Evolutionary conservation across 2,329 filamentous ascomycete species (phyloP).

Genomic region (Pyricularia sp.): DNA sequence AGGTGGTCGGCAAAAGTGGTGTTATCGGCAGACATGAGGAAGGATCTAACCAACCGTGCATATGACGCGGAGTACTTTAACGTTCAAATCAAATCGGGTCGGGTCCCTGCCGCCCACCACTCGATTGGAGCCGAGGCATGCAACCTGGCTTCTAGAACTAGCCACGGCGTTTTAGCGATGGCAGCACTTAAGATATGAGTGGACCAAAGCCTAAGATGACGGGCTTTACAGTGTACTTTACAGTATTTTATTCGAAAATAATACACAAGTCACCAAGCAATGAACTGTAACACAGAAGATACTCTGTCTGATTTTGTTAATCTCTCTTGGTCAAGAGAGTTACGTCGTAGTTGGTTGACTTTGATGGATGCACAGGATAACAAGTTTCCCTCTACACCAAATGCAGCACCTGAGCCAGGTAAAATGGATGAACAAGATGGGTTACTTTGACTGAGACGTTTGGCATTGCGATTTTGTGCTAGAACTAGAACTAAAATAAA

Average conservation of each 20-base stretch:
- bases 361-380: not conserved
- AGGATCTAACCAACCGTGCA: not conserved
- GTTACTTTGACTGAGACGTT: too few species aligned
- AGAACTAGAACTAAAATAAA: too few species aligned
- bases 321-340: not conserved
- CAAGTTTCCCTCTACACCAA: not conserved
- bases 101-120: not conserved
- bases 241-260: not conserved
- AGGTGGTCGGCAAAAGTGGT: not conserved
- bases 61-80: not conserved
- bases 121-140: not conserved
- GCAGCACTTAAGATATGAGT: too few species aligned
- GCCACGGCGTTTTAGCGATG: not conserved
- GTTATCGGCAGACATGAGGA: not conserved
- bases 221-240: not conserved
- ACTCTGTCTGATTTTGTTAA: not conserved
- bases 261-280: too few species aligned
- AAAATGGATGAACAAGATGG: too few species aligned
- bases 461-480: too few species aligned
- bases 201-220: not conserved
- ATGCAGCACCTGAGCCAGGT: too few species aligned
- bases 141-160: not conserved
- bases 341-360: too few species aligned
- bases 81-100: too few species aligned
- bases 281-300: not conserved